Percentiles rank a stretch among this genome's conserved stretches.
Conservation (phyloP, 2,329 filamentous ascomycete species). For the Pyricularia pennisetigena region DNA sequence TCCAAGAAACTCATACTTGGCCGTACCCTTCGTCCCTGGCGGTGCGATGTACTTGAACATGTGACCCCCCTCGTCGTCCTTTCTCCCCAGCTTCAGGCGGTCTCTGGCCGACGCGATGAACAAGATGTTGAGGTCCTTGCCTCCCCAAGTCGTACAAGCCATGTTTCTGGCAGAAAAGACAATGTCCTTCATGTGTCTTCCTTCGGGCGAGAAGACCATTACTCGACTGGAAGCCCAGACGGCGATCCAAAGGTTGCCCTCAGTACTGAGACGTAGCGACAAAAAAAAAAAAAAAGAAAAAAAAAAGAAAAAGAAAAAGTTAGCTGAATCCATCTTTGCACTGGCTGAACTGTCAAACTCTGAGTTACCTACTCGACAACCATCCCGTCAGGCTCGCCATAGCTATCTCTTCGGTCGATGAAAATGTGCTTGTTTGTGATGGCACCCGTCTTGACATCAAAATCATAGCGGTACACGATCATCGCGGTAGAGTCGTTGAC, state of each 20-base stretch:
- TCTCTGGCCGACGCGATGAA: conserved; percentile 20
- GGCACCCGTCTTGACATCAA: conserved; percentile 19
- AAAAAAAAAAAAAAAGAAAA: too few relatives aligned
- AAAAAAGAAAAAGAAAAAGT: too few relatives aligned
- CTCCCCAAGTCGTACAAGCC: conserved; percentile 26
- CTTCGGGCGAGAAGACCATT: conserved; percentile 22
- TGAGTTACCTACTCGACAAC: conserved; percentile 22
- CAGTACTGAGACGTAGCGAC: conserved; percentile 12
- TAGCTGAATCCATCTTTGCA: not conserved
- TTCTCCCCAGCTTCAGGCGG: conserved; percentile 11
- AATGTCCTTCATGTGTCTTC: conserved; percentile 22
- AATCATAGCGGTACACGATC: conserved; percentile 21
- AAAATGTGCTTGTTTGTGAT: conserved; percentile 20
- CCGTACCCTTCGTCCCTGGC: conserved; percentile 15
- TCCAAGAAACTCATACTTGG: conserved; percentile 24
- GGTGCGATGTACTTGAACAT: conserved; percentile 20
- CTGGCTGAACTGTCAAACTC: not conserved
- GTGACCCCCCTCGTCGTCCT: conserved; percentile 23
- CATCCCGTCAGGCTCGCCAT: conserved; percentile 26
- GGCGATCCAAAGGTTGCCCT: conserved; percentile 26
- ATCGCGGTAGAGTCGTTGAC: conserved; percentile 23
- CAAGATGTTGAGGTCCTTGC: conserved; percentile 21
- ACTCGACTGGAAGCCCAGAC: conserved; percentile 21
- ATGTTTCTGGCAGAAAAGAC: conserved; percentile 21
- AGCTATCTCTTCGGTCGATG: conserved; percentile 16